A percentile compares a stretch with the other conserved stretches of the same genome.
These are phyloP conservation scores for Penicillium fuscoglaucum DNA, from an alignment of 2,329 filamentous ascomycete species.

Conservation along the genomic window DNA sequence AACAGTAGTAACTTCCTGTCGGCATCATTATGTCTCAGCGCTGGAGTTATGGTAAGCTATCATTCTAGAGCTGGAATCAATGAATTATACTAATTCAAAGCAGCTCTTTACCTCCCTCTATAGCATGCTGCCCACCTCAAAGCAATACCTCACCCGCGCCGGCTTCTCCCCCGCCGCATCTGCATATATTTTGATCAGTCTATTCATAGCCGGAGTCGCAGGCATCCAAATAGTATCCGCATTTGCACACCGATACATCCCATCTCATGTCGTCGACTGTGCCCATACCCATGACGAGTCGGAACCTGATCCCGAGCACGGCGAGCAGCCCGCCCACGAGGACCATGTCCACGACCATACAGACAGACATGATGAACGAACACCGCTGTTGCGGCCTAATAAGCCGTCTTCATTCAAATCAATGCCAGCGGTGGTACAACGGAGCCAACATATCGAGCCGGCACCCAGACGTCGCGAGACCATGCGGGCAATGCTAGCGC, in stretches of 20 bases:
- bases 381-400: conserved; percentile 30
- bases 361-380: conserved; percentile 30
- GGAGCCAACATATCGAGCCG: conserved; percentile 11
- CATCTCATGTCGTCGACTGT: conserved; percentile 53
- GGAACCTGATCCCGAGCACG: conserved; percentile 39
- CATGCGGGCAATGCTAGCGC: conserved; percentile 37
- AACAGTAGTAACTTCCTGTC: conserved; percentile 88
- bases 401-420: conserved; percentile 23
- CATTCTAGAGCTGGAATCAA: not conserved
- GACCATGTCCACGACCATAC: conserved; percentile 21
- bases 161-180: conserved; percentile 67
- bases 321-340: conserved; percentile 22
- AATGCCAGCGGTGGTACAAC: conserved; percentile 23
- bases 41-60: conserved; percentile 85
- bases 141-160: conserved; percentile 70
- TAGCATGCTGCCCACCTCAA: conserved; percentile 88
- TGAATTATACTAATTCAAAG: not conserved
- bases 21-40: conserved; percentile 84
- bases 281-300: conserved; percentile 46
- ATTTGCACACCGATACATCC: conserved; percentile 50
- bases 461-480: conserved; percentile 28
- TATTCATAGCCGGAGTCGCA: conserved; percentile 51
- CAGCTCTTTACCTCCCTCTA: conserved; percentile 90
- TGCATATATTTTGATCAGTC: conserved; percentile 49
- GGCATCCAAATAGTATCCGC: conserved; percentile 48